phyloP scores from a whole-genome alignment of 352 stramenopile genomes.

The Elongisporangium undulatum region DNA sequence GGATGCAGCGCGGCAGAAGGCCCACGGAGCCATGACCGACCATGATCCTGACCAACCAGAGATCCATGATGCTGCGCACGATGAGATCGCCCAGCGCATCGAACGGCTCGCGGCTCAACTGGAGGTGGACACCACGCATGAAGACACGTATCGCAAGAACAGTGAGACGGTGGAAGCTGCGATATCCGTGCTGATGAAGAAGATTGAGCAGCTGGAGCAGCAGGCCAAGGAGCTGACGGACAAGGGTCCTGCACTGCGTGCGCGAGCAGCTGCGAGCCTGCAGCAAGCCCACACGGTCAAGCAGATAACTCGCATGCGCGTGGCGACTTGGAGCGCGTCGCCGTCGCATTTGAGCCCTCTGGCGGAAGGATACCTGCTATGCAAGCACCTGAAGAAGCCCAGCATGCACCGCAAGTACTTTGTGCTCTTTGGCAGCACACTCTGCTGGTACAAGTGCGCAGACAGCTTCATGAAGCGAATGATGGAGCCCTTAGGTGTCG shows the following conservation, averaged over 20 bases:
- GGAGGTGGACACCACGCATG: slow-evolving; percentile 39
- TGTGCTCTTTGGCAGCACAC: slow-evolving; percentile 68
- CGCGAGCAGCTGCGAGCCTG: slow-evolving; percentile 36
- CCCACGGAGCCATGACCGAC: slow-evolving; percentile 24
- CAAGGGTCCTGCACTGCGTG: slow-evolving; percentile 33
- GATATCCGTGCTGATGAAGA: slow-evolving; percentile 12
- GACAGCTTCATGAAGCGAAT: slow-evolving; percentile 50
- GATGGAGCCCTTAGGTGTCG: slow-evolving; percentile 44
- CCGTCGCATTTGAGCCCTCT: slow-evolving; percentile 64
- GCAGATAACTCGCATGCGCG: slow-evolving; percentile 31
- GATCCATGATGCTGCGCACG: slow-evolving; percentile 5
- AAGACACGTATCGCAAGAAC: slow-evolving; percentile 36
- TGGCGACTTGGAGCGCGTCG: slow-evolving; percentile 57
- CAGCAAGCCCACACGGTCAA: slow-evolving; percentile 60
- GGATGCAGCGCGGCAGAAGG: slow-evolving; percentile 22
- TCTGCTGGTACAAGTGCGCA: slow-evolving; percentile 78
- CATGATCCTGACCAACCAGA: slow-evolving; percentile 3
- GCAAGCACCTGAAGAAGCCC: slow-evolving; percentile 52
- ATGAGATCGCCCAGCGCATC: slow-evolving; percentile 21
- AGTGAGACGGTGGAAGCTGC: slow-evolving; percentile 21
- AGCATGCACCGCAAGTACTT: slow-evolving; percentile 78
- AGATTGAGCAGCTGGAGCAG: slow-evolving; percentile 24
- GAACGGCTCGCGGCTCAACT: slow-evolving; percentile 49
- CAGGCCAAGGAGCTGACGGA: slow-evolving; percentile 22
- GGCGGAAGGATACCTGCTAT: slow-evolving; percentile 66